phyloP scores from a whole-genome alignment of 2,329 filamentous ascomycete species.

The Epichloe glyceriae region DNA sequence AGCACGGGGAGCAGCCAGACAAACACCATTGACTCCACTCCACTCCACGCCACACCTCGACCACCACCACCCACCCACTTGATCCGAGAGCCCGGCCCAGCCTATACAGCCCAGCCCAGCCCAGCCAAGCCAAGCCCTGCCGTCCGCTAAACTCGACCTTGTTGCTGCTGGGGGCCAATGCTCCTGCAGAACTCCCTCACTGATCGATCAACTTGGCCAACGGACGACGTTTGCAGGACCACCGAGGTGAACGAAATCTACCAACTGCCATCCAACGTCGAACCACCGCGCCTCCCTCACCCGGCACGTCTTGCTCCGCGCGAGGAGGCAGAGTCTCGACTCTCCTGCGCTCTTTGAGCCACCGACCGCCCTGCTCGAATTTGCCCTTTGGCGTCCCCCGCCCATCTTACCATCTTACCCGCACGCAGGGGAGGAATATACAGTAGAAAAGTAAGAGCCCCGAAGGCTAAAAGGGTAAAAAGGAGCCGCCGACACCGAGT shows the following conservation, averaged over 20 bases:
- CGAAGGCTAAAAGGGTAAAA: background rate
- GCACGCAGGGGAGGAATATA: background rate
- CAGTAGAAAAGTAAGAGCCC: background rate
- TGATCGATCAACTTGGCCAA: background rate
- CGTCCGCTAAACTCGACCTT: background rate
- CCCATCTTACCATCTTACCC: background rate
- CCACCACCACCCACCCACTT: background rate
- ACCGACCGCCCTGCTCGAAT: background rate
- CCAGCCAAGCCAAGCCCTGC: background rate
- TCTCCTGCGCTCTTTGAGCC: background rate
- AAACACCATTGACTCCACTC: background rate
- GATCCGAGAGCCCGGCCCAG: no score
- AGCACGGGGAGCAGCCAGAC: background rate
- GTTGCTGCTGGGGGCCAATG: background rate
- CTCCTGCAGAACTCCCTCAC: constrained; percentile 1
- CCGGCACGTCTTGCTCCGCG: background rate
- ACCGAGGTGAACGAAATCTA: background rate
- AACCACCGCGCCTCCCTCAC: background rate
- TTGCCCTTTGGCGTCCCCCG: background rate
- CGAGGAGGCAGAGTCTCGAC: background rate
- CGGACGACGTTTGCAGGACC: constrained; percentile 1
- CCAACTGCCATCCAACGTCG: background rate
- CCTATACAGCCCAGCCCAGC: background rate
- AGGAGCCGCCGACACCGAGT: background rate
- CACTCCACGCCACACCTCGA: background rate